Percentiles rank a stretch among this genome's conserved stretches.
phyloP scores from a whole-genome alignment of 148 eudicot species.

The Silene uniflora region DNA sequence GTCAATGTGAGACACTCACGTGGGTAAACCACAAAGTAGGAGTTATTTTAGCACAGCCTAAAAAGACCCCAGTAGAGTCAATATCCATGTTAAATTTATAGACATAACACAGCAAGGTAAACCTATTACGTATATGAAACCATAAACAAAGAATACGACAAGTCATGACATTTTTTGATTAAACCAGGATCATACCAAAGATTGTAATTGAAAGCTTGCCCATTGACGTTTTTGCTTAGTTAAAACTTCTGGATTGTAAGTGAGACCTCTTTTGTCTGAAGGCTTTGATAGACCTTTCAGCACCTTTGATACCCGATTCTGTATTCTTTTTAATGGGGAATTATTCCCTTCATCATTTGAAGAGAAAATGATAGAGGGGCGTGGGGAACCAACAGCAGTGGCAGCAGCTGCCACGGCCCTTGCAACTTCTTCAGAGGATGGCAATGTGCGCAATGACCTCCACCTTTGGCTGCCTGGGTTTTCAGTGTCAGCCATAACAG shows the following conservation, averaged over 20 bases:
- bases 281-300: slow-evolving; percentile 77
- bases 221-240: slow-evolving; percentile 98
- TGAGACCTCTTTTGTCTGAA: slow-evolving; percentile 52
- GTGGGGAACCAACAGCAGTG: slow-evolving; percentile 60
- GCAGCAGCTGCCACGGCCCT: slow-evolving; percentile 79
- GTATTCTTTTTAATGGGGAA: slow-evolving; percentile 68
- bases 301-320: slow-evolving; percentile 60
- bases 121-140: not conserved
- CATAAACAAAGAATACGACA: not conserved
- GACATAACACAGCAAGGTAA: not conserved
- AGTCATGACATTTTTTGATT: not conserved
- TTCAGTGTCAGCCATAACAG: slow-evolving; percentile 58
- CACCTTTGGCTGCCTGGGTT: slow-evolving; percentile 67
- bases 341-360: slow-evolving; percentile 58
- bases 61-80: slow-evolving; percentile 2
- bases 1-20: no score
- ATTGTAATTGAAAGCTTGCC: slow-evolving; percentile 72
- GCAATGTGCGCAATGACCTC: slow-evolving; percentile 65
- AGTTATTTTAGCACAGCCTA: not conserved
- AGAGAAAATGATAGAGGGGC: slow-evolving; percentile 79
- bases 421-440: slow-evolving; percentile 84
- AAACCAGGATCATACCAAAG: slow-evolving; percentile 25
- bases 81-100: not conserved
- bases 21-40: no score
- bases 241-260: slow-evolving; percentile 86